Base-by-base conservation (phyloP, 1,139 yeast genomes). In the Yamadazyma dushanensis region DNA sequence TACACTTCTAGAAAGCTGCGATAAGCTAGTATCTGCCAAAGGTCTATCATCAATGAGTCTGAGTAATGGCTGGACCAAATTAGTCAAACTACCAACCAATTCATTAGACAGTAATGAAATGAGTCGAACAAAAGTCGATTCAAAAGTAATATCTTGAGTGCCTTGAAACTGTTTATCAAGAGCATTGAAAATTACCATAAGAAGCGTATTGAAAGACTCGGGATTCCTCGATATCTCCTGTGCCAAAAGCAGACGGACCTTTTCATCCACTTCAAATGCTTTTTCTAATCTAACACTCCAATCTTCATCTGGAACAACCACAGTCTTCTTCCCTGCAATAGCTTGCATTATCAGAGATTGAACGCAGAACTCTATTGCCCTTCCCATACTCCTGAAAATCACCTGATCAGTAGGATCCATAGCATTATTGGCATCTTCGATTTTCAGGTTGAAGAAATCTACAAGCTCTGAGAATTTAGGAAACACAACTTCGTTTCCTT, bases 261-360 rank as follows among this genome's bases (percentile, higher is more conserved):
- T 54, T 2, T 67, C 68, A 50, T 88, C 95, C 27, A 74, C 64
- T 32, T 78, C 83, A 5, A 85, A 40, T 0, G 94, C 87, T 38
- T 80, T 84, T n/a, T 83, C 89, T 18, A 86, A 53, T 49, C 92
- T 70, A 0, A 75, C 61, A 4, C 70, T 66, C 96, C 96, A 89
- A 34, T 84, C 82, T 45, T 81, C 85, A 55, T 87, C 96, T 15
- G 73, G 61, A 0, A 76, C 76, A 35, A 86, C 56, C 3, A 82
- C 80, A 0, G 92, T 80, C 1, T 61, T 52, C 17, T 70, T 61
- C 0, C 68, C 76, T 8, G 56, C 50, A 2, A 78, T 61, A 0
- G 94, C 74, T 44, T 83, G 77, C 76, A 85, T 81, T 0, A 83
- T 80, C 23, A 88, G 55, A 7, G 80, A 67, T 42, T 79, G 78